A percentile compares a stretch with the other conserved stretches of the same genome.
Evolutionary conservation across 805 yeast genomes (phyloP).

Genomic region (Diddensiella transvaalensis): DNA sequence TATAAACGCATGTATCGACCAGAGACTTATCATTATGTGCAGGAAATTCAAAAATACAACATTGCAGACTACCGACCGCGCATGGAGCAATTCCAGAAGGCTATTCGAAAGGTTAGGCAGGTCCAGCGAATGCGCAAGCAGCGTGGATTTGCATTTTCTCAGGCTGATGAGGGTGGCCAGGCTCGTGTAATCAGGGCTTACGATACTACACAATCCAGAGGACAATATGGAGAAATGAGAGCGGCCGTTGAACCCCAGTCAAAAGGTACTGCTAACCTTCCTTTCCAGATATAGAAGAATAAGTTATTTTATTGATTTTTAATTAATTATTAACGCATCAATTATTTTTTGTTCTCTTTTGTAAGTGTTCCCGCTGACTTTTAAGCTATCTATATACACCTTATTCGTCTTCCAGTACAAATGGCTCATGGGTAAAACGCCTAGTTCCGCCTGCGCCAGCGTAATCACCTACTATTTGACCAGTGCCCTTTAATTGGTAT

Average conservation of each 20-base stretch:
- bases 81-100: conserved; percentile 93
- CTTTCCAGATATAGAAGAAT: not conserved
- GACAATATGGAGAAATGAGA: conserved; percentile 61
- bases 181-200: conserved; percentile 88
- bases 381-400: not conserved
- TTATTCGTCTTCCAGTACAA: conserved; percentile 12
- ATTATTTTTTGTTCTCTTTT: no score
- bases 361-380: not conserved
- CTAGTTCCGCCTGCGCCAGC: conserved; percentile 87
- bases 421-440: conserved; percentile 59
- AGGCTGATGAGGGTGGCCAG: conserved; percentile 92
- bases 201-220: conserved; percentile 85
- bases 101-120: conserved; percentile 95
- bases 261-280: not conserved
- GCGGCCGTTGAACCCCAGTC: conserved; percentile 2
- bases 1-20: conserved; percentile 90
- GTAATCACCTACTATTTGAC: conserved; percentile 90
- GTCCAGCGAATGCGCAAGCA: conserved; percentile 97
- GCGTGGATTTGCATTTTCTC: conserved; percentile 97
- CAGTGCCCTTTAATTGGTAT: conserved; percentile 86
- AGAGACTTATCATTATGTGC: conserved; percentile 90
- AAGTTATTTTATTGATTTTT: not conserved
- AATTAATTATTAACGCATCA: no score
- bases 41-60: conserved; percentile 93
- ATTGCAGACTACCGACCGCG: conserved; percentile 94